Base-by-base conservation (phyloP, 208 protist species). In the Angomonas desouzai region DNA sequence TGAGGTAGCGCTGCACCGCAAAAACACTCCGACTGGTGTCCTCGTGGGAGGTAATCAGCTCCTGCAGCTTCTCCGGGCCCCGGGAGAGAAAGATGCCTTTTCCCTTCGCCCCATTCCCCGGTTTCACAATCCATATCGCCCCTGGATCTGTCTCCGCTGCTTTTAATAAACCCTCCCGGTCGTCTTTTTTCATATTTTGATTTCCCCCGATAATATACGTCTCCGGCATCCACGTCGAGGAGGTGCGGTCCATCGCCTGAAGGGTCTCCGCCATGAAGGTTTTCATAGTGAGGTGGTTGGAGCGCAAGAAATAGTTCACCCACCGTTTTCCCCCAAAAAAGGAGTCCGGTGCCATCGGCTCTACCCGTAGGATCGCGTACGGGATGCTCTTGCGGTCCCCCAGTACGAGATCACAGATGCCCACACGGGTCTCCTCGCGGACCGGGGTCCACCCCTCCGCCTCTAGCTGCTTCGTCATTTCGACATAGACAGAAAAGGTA, bases 251-350 rank as follows among this genome's bases (percentile, higher is more conserved):
- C 29, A 62, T 72, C 28, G 61, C 63, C 18, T 62, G 55, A 55
- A 97, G 73, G 18, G 88, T 51, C 38, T 62, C 55, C 34, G 81
- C 84, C 84, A 94, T 89, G 10, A 68, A 66, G 28, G 85, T 82
- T 68, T 97, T 97, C 32, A 85, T 79, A 20, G 91, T 97, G 3
- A 97, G 76, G 4, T 74, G 48, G 64, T 92, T 82, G 29, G 87
- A 93, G 34, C 85, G 87, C 16, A 77, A 76, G 61, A 91, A 93
- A 74, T 97, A 97, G 72, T 97, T 93, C 55, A 94, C 77, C 83
- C 87, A 92, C 22, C 83, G 77, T 18, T 68, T 73, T 45, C 85
- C 90, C 40, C 69, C 51, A 53, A 89, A 91, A 48, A 76, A 43
- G 20, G 82, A 89, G 33, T 68, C 66, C 25, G 76, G 27, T 32